phyloP scores from a whole-genome alignment of 73 alveolate species.

The Chromera velia region DNA sequence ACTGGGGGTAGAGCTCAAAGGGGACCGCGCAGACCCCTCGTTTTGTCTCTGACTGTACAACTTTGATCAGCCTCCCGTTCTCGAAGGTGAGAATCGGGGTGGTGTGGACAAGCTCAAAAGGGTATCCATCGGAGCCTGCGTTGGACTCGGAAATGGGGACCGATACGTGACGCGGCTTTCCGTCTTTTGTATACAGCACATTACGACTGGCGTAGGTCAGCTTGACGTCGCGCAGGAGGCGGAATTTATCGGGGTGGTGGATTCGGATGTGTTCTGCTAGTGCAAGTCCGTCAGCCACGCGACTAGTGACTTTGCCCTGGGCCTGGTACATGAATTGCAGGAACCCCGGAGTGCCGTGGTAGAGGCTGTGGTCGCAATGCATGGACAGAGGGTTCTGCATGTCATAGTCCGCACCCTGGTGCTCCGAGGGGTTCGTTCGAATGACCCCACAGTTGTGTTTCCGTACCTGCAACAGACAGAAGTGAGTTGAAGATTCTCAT shows the following conservation, averaged over 20 bases:
- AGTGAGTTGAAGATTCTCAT: neutral
- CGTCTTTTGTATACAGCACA: too few species aligned
- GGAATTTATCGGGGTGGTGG: too few species aligned
- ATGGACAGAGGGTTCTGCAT: constrained; percentile 28
- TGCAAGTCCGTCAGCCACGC: constrained; percentile 29
- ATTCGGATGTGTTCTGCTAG: too few species aligned
- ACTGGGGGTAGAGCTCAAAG: constrained; percentile 15
- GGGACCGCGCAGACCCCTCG: constrained; percentile 32
- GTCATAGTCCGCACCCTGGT: constrained; percentile 38
- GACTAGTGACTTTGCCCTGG: too few species aligned
- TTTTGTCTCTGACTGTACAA: constrained; percentile 18
- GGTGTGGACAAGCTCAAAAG: constrained; percentile 22
- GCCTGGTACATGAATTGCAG: constrained; percentile 40
- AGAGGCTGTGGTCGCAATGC: constrained; percentile 30
- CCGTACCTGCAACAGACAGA: neutral
- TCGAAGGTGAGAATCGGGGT: constrained; percentile 26
- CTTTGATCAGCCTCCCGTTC: constrained; percentile 16
- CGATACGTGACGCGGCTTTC: too few species aligned
- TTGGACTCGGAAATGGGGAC: neutral
- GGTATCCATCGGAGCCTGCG: constrained; percentile 16
- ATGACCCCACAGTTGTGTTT: neutral
- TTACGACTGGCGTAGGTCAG: too few species aligned
- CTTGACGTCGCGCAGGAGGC: too few species aligned
- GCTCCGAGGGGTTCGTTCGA: too few species aligned
- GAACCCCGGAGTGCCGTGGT: constrained; percentile 38